Percentiles rank a stretch among this genome's conserved stretches.
Conservation (phyloP, 2,329 filamentous ascomycete species). For the Paecilomyces sp. region DNA sequence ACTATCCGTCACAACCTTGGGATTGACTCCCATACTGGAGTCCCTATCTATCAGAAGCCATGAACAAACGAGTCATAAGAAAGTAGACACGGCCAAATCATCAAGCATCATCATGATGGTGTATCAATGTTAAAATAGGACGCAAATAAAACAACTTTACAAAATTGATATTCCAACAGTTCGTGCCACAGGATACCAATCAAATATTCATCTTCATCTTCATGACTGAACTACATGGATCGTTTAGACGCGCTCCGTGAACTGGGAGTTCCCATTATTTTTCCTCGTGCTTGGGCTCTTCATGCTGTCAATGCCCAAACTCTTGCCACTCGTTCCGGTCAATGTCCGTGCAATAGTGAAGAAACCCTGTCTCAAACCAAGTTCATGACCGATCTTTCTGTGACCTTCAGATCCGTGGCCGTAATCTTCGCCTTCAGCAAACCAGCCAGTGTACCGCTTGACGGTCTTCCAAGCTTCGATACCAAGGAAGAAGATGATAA, state of each 20-base stretch:
- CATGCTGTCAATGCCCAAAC: neutral
- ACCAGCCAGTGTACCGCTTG: constrained; percentile 41
- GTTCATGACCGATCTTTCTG: constrained; percentile 1
- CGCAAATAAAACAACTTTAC: neutral
- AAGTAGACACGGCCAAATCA: neutral
- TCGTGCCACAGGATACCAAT: neutral
- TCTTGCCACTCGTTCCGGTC: neutral
- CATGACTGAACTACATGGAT: neutral
- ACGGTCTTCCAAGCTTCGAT: constrained; percentile 60
- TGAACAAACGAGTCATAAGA: neutral
- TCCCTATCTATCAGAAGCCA: too few species aligned
- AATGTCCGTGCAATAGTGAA: constrained; percentile 1
- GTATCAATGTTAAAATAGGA: neutral
- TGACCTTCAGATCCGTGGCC: neutral
- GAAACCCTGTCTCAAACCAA: constrained; percentile 6
- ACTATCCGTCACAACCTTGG: too few species aligned
- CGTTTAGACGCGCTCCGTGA: neutral
- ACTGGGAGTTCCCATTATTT: neutral
- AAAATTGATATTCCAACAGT: neutral
- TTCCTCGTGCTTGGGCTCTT: neutral
- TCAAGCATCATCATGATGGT: neutral
- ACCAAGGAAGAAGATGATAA: constrained; percentile 53
- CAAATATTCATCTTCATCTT: too few species aligned
- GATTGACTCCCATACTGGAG: too few species aligned
- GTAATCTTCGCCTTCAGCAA: constrained; percentile 3